Base-by-base conservation (phyloP, 257 asterid species). In the Thymus mandschuricus region DNA sequence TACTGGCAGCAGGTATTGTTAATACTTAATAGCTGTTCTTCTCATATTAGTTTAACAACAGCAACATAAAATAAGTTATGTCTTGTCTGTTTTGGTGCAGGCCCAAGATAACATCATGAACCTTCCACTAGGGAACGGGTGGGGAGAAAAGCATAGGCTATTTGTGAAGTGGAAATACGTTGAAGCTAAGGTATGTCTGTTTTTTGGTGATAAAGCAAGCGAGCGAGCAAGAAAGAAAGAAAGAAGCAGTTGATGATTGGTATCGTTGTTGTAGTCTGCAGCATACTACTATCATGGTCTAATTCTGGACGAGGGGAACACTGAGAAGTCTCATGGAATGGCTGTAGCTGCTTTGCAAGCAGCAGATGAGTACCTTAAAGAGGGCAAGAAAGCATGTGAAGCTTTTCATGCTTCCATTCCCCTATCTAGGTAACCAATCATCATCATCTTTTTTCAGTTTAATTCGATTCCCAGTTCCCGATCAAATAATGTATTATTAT, bases 291-390 rank as follows among this genome's bases (percentile, higher is more conserved):
- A 92, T 75, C 99, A 95, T 48, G 99, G 99, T 67, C 87, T 95
- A 75, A 95, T 95, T 78, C 98, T 95, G 6, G 99, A 95, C 31
- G 99, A 95, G 83, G 98, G 99, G 40, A 95, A 89, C 69, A 89
- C 97, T 0, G 99, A 95, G 77, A 95, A 88, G 84, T 91, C 98
- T 43, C 99, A 92, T 73, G 97, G 97, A 77, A 89, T 89, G 96
- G 98, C 99, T 38, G 95, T 88, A 58, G 98, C 99, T 69, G 92
- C 98, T 69, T 78, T 95, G 79, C 95, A 91, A 84, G 99, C 99
- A 57, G 99, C 99, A 35, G 98, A 95, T 28, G 97, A 92, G 83
- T 92, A 85, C 80, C 98, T 95, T 48, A 95, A 92, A 83, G 98
- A 92, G 81, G 84, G 99, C 85, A 89, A 88, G 79, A 95, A 86